These are phyloP conservation scores for Clonostachys rosea DNA, from an alignment of 2,329 filamentous ascomycete genomes.

Conservation along the genomic window DNA sequence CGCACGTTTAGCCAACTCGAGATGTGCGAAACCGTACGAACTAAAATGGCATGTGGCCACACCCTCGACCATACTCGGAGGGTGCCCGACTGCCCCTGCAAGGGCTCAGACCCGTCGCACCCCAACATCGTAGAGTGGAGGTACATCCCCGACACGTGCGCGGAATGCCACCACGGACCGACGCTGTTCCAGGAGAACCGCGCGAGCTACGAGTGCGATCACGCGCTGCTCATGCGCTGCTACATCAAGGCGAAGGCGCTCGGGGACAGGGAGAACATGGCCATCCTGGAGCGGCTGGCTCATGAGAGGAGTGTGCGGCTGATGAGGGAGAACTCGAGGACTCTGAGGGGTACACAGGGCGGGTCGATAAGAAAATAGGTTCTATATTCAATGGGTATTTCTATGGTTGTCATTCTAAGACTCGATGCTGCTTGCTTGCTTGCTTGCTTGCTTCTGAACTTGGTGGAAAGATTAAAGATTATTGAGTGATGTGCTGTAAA, in stretches of 20 bases:
- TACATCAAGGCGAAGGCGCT: slow-evolving; percentile 15
- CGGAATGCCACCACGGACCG: slow-evolving; percentile 22
- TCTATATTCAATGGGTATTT: too few relatives aligned
- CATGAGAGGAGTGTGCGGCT: not conserved
- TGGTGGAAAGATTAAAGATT: too few relatives aligned
- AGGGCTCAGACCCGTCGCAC: too few relatives aligned
- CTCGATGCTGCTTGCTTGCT: too few relatives aligned
- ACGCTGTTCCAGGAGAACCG: slow-evolving; percentile 14
- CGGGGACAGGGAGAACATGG: slow-evolving; percentile 14
- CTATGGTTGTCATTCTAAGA: too few relatives aligned
- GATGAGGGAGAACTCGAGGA: too few relatives aligned
- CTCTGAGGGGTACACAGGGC: too few relatives aligned
- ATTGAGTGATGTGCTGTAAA: too few relatives aligned
- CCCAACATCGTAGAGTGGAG: slow-evolving; percentile 4
- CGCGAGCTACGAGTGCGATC: slow-evolving; percentile 16
- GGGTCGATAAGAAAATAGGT: too few relatives aligned
- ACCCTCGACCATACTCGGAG: slow-evolving; percentile 6
- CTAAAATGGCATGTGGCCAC: slow-evolving; percentile 18
- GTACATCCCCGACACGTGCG: slow-evolving; percentile 27
- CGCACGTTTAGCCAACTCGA: not conserved
- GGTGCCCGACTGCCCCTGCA: too few relatives aligned
- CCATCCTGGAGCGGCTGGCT: not conserved
- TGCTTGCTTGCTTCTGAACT: too few relatives aligned
- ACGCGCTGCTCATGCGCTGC: slow-evolving; percentile 13
- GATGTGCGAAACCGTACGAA: slow-evolving; percentile 15